Evolutionary conservation across 1,284 basidiomycete genomes (phyloP), one percentile per base, ranked within the genome.

Genomic region (Marasmius sp.): DNA sequence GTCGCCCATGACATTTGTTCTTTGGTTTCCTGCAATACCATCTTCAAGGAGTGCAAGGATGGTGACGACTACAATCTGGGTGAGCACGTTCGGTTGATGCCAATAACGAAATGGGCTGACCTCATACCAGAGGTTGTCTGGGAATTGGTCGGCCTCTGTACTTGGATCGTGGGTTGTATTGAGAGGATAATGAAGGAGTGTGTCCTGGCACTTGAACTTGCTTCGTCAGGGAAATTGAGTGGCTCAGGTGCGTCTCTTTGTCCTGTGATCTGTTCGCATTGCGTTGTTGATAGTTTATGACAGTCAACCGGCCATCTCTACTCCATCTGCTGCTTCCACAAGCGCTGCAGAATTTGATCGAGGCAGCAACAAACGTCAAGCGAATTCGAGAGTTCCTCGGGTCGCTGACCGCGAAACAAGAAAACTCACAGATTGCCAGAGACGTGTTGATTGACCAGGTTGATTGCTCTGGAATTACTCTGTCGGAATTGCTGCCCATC

Each of bases 1-100:
- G 79, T 81, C 27, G 82, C 83, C 3, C 84, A 85, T 61, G 86
- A 91, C 62, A 80, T 90, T 51, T 85, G 84, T 65, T 88, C 89
- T 11, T 62, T 92, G 16, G 71, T 75, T 20, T 82, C 87, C 0
- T 85, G 82, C 64, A 82, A 83, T 65, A 73, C 74, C 27, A 88
- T 87, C 3, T 92, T 92, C 64, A 83, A 86, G 62, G 82, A 86
- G 63, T 90, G 87, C 65, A 79, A 74, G 64, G 86, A 89, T n/a
- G 79, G 76, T 6, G 80, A 82, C 56, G 76, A 71, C n/a, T 89
- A 88, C 67, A 87, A 88, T 86, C 70, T 59, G 69, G 61, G 54
- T 62, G 53, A 33, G 51, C 33, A 12, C 57, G 34, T n/a, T 58
- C 16, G 7, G 5, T n/a, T 36, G 22, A 20, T 51, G 57, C 14